Percentiles rank a stretch among this genome's conserved stretches.
Evolutionary conservation across 805 yeast genomes (phyloP).

Genomic region (Dipodascopsis tothii): DNA sequence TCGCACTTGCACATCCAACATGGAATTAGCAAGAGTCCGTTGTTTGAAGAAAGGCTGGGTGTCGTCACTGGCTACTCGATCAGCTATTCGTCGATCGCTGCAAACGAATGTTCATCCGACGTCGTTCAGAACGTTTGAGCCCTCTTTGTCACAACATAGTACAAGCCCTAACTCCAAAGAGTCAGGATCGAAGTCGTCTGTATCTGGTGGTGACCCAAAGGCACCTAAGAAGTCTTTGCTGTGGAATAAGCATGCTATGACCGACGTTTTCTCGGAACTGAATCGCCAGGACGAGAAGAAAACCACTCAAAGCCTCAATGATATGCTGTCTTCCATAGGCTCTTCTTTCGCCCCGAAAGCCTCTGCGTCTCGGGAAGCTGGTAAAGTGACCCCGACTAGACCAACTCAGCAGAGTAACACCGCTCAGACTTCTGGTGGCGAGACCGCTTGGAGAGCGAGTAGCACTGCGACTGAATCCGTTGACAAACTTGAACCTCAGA

Average conservation of each 20-base stretch:
- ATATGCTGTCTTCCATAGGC: background rate
- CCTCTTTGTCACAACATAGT: background rate
- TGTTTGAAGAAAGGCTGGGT: background rate
- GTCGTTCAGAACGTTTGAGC: background rate
- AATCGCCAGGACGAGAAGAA: background rate
- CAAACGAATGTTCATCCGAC: background rate
- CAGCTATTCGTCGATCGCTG: background rate
- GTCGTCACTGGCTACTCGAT: background rate
- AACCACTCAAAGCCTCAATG: background rate
- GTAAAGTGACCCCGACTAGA: background rate
- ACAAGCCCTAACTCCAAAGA: too few species aligned
- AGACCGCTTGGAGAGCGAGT: background rate
- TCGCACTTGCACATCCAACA: background rate
- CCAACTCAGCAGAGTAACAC: background rate
- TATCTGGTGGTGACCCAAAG: too few species aligned
- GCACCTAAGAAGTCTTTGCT: too few species aligned
- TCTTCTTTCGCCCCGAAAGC: background rate
- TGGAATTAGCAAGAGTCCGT: background rate
- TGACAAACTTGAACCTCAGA: too few species aligned
- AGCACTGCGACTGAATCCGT: too few species aligned
- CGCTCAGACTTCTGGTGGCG: background rate
- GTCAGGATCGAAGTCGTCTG: background rate
- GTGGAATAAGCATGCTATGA: background rate
- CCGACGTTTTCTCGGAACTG: too few species aligned
- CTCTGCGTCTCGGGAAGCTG: background rate